A percentile compares a stretch with the other conserved stretches of the same genome.
Conservation (phyloP, 164 flowering plant species). For the Nymphaea colorata region DNA sequence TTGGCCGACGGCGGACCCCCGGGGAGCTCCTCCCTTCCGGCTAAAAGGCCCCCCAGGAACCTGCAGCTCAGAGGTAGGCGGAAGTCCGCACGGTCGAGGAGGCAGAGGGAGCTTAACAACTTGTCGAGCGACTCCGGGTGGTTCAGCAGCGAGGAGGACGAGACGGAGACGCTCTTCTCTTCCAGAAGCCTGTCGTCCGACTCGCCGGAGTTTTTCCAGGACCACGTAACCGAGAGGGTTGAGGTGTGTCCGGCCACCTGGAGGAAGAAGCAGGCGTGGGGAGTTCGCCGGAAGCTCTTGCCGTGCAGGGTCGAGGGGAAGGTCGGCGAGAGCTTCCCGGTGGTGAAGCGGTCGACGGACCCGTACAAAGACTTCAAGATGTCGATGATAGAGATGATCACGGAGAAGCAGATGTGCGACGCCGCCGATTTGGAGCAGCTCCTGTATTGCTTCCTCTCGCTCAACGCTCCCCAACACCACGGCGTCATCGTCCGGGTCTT, state of each 20-base stretch:
- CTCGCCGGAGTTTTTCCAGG: constrained; percentile 12
- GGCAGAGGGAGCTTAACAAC: constrained; percentile 21
- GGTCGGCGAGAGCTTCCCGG: constrained; percentile 56
- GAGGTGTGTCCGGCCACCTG: constrained; percentile 13
- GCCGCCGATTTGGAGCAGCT: constrained; percentile 58
- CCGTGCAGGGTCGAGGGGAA: constrained; percentile 34
- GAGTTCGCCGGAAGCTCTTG: background rate
- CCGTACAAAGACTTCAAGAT: constrained; percentile 69
- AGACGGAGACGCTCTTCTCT: constrained; percentile 34
- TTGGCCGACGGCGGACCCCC: constrained; percentile 6
- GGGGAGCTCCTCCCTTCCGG: constrained; percentile 12
- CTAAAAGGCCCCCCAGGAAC: constrained; percentile 5
- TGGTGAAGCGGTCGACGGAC: constrained; percentile 69
- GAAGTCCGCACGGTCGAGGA: background rate
- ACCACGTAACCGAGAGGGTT: constrained; percentile 17
- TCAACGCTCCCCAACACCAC: constrained; percentile 51
- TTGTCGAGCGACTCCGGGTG: constrained; percentile 39
- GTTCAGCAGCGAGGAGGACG: constrained; percentile 37
- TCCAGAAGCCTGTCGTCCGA: constrained; percentile 35
- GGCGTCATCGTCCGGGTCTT: constrained; percentile 51
- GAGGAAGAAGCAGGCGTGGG: constrained; percentile 3
- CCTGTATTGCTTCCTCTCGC: constrained; percentile 49
- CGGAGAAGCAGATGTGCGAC: constrained; percentile 70
- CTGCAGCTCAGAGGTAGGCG: constrained; percentile 7
- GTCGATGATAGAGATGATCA: constrained; percentile 84